phyloP scores from a whole-genome alignment of 202 grass and related monocot species.

The Saccharum hybrid region DNA sequence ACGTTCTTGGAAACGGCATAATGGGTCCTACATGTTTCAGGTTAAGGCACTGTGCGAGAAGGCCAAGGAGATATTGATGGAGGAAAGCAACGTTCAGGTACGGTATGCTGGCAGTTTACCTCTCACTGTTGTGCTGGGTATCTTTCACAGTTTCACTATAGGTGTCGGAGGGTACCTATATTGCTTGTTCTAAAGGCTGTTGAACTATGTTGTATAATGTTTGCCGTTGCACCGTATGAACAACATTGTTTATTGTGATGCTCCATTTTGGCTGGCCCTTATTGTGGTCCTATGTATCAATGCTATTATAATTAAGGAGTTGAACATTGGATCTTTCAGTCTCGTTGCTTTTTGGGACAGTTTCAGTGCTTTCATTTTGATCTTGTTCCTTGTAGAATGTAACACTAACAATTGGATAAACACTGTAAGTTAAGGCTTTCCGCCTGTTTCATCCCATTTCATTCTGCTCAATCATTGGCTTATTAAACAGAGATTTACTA shows the following conservation, averaged over 20 bases:
- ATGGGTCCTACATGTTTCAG: constrained; percentile 46
- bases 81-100: constrained; percentile 95
- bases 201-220: neutral
- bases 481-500: neutral
- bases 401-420: constrained; percentile 23
- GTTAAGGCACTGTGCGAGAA: constrained; percentile 85
- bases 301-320: constrained; percentile 7
- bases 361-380: neutral
- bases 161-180: neutral
- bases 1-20: constrained; percentile 40
- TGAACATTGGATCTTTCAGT: constrained; percentile 11
- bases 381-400: neutral
- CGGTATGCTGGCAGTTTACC: constrained; percentile 19
- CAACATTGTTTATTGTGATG: neutral
- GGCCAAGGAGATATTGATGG: constrained; percentile 92
- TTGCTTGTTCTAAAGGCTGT: neutral
- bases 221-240: neutral
- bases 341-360: neutral
- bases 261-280: neutral
- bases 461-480: constrained; percentile 14
- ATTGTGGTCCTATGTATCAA: neutral
- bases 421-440: constrained; percentile 16
- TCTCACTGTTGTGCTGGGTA: constrained; percentile 21
- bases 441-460: neutral
- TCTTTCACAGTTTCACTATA: constrained; percentile 31